Conservation (phyloP, 2,329 filamentous ascomycete species). For the Metarhizium sp. region DNA sequence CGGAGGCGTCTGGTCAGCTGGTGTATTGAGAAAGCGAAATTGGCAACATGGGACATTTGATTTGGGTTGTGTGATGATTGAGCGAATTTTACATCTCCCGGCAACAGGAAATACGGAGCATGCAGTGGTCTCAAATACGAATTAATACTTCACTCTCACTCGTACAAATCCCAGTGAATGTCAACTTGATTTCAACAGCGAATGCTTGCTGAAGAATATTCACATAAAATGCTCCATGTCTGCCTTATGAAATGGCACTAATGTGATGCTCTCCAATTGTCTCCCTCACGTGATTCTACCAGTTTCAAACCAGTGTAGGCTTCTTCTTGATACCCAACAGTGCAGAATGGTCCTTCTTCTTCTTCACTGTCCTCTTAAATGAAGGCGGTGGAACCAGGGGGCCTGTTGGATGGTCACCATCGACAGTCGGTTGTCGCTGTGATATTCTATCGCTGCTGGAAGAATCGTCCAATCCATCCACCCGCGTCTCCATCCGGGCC, state of each 20-base stretch:
- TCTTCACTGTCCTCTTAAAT: conserved; percentile 70
- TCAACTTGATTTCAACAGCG: too few relatives aligned
- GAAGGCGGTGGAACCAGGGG: conserved; percentile 27
- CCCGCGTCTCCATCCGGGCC: conserved; percentile 35
- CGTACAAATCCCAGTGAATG: too few relatives aligned
- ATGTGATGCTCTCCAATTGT: background rate
- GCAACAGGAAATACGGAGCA: background rate
- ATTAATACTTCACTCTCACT: too few relatives aligned
- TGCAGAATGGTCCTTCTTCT: conserved; percentile 74
- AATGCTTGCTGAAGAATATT: too few relatives aligned
- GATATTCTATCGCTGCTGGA: background rate
- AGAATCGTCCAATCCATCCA: background rate
- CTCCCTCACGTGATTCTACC: too few relatives aligned
- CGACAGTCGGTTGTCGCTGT: conserved; percentile 1
- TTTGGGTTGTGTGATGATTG: background rate
- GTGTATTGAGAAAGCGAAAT: background rate
- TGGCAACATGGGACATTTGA: background rate
- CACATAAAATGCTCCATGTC: background rate
- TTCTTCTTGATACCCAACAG: conserved; percentile 85
- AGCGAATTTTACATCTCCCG: background rate
- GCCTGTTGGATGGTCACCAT: conserved; percentile 16
- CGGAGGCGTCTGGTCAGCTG: background rate
- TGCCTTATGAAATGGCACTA: background rate
- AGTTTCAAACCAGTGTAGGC: conserved; percentile 41
- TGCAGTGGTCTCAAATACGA: background rate